phyloP scores from a whole-genome alignment of 768 basidiomycete species.

The Macrolepiota dolichaula region DNA sequence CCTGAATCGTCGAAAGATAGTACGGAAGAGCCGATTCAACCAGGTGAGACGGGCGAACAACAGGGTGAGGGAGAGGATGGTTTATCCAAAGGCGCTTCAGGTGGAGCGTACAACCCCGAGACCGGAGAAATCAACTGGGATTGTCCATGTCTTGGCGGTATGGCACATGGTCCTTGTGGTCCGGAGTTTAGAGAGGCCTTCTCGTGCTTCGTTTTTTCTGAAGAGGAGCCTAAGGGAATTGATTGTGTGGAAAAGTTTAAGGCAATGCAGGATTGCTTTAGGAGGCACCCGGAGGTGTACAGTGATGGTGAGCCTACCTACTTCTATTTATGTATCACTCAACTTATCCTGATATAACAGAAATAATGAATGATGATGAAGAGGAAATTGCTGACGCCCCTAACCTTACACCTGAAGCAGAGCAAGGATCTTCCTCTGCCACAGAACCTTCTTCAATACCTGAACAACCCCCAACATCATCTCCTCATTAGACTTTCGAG shows the following conservation, averaged over 20 bases:
- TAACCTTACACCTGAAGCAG: conserved; percentile 12
- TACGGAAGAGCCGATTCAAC: not conserved
- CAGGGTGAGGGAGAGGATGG: conserved; percentile 16
- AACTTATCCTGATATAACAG: conserved; percentile 27
- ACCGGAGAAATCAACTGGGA: conserved; percentile 99
- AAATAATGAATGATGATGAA: conserved; percentile 70
- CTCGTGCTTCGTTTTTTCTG: conserved; percentile 93
- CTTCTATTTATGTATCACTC: not conserved
- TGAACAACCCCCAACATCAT: not conserved
- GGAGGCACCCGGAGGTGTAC: conserved; percentile 94
- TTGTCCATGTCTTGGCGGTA: conserved; percentile 97
- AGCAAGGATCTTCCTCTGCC: conserved; percentile 6
- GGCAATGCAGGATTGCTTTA: conserved; percentile 97
- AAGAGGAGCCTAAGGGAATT: conserved; percentile 94
- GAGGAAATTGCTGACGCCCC: conserved; percentile 31
- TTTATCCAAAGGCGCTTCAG: conserved; percentile 16
- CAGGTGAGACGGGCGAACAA: not conserved
- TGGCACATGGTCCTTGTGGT: conserved; percentile 98
- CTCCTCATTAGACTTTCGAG: not conserved
- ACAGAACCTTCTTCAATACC: not conserved
- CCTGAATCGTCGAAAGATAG: not conserved
- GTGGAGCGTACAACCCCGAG: conserved; percentile 85
- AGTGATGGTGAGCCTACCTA: conserved; percentile 68
- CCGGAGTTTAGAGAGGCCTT: conserved; percentile 92
- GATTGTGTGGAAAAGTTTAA: conserved; percentile 98